Evolutionary conservation across 2,329 filamentous ascomycete species (phyloP).

Genomic region (Colletotrichum lupini): DNA sequence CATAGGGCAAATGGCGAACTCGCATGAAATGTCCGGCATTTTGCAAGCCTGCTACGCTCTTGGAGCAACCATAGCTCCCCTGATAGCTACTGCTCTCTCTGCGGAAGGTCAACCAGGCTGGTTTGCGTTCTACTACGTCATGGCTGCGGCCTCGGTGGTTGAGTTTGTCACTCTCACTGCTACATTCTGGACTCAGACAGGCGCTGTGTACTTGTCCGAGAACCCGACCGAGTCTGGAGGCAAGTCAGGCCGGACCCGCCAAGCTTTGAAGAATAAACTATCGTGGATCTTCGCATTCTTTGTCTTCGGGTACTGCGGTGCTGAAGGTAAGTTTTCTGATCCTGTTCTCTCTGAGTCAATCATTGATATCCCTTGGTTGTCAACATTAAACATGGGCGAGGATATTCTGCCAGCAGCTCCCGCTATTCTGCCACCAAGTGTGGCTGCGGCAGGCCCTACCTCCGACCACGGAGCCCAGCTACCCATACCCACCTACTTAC

Average conservation of each 20-base stretch:
- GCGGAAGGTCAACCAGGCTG: background rate
- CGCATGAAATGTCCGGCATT: slow-evolving; percentile 79
- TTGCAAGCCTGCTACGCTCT: slow-evolving; percentile 78
- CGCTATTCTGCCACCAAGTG: no score
- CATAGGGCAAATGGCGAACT: slow-evolving; percentile 75
- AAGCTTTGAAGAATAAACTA: background rate
- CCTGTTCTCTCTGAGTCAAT: no score
- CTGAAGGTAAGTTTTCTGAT: background rate
- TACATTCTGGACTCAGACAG: background rate
- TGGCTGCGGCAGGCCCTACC: no score
- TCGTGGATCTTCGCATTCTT: background rate
- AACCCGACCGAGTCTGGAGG: slow-evolving; percentile 39
- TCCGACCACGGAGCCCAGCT: no score
- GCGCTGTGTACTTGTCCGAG: background rate
- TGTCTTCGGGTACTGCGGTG: background rate
- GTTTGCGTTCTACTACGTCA: background rate
- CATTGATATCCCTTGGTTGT: no score
- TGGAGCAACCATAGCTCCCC: slow-evolving; percentile 74
- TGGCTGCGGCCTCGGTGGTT: background rate
- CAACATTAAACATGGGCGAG: no score
- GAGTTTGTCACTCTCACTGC: background rate
- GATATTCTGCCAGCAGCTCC: no score
- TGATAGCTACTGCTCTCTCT: slow-evolving; percentile 70
- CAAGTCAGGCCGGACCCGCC: background rate
- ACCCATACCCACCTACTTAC: no score